Base-by-base conservation (phyloP, 2,329 filamentous ascomycete species). In the Albophoma yamanashiensis region DNA sequence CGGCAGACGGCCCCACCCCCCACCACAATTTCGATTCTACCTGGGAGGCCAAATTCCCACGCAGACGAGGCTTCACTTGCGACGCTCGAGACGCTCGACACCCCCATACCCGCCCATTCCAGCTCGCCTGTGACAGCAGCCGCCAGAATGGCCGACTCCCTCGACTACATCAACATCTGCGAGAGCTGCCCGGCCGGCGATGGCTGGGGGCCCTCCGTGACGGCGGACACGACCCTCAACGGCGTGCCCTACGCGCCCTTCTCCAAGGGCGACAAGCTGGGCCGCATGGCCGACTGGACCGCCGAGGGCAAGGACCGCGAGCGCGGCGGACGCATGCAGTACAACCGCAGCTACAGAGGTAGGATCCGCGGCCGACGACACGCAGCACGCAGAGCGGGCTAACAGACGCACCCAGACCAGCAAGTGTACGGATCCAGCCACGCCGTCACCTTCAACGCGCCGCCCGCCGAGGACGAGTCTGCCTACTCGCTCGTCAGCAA, bases 261-360 rank as follows among this genome's bases (percentile, higher is more conserved):
- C 82, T 97, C 92, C 67, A 99, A 99, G 79, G 92, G 91, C 74
- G 94, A 99, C 81, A 97, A 97, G 83, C 82, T 99, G 62, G 94
- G 94, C 71, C 92, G 94, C 75, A 97, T 99, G 92, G 94, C 94
- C 63, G 94, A 99, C 81, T 99, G 94, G 94, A 96, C 92, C 22
- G 73, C 86, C 56, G 94, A 97, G 73, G 87, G 89, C 74, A 97
- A 97, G 78, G 91, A 94, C 62, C 81, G 92, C 70, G 84, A 87
- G 67, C 82, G 86, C 62, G 89, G 89, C 67, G 90, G 91, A 63
- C 82, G 93, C 73, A 87, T 89, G 75, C 90, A 94, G 73, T 97
- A 96, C 76, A 92, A 93, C 76, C 84, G 93, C 68, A 94, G 92
- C 76, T 97, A 89, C 78, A 88, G 94, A 85, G 92, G 92, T 96